Percentiles rank a stretch among this genome's conserved stretches.
These are phyloP conservation scores for Plectosphaerella cucumerina DNA, from an alignment of 2,329 filamentous ascomycete genomes.

Conservation along the genomic window DNA sequence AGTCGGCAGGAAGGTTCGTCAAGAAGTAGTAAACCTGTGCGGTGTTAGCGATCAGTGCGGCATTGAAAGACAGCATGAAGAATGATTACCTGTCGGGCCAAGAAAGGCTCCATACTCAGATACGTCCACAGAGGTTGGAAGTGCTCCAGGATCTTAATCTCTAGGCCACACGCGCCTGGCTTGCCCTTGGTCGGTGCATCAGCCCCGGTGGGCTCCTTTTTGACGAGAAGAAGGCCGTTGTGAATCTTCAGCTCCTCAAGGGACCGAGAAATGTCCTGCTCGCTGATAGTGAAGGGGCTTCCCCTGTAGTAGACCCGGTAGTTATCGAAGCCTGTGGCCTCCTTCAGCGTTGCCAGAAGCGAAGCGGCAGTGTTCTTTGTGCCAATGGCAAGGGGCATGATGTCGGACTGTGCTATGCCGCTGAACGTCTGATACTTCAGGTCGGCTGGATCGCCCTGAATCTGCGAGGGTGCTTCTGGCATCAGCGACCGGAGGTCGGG, in stretches of 20 bases:
- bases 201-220: slow-evolving; percentile 46
- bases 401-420: slow-evolving; percentile 52
- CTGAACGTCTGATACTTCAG: slow-evolving; percentile 74
- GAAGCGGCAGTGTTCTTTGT: slow-evolving; percentile 67
- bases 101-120: slow-evolving; percentile 65
- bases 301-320: slow-evolving; percentile 71
- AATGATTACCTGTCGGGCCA: slow-evolving; percentile 59
- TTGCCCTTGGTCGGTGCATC: slow-evolving; percentile 39
- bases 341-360: slow-evolving; percentile 61
- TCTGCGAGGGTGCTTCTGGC: slow-evolving; percentile 42
- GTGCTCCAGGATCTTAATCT: slow-evolving; percentile 75
- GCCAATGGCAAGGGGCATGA: slow-evolving; percentile 62
- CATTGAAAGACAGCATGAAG: not conserved
- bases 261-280: slow-evolving; percentile 55
- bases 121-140: slow-evolving; percentile 82
- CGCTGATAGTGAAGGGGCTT: slow-evolving; percentile 56
- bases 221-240: slow-evolving; percentile 63
- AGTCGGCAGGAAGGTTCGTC: slow-evolving; percentile 64
- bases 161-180: slow-evolving; percentile 57
- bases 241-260: slow-evolving; percentile 65
- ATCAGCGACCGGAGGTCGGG: slow-evolving; percentile 54
- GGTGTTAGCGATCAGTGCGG: slow-evolving; percentile 12
- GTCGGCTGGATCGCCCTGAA: slow-evolving; percentile 60
- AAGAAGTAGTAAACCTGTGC: slow-evolving; percentile 66
- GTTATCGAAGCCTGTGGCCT: slow-evolving; percentile 71